These are phyloP conservation scores for Gleditsia sinensis DNA, from an alignment of 306 rosid genomes.

Conservation along the genomic window DNA sequence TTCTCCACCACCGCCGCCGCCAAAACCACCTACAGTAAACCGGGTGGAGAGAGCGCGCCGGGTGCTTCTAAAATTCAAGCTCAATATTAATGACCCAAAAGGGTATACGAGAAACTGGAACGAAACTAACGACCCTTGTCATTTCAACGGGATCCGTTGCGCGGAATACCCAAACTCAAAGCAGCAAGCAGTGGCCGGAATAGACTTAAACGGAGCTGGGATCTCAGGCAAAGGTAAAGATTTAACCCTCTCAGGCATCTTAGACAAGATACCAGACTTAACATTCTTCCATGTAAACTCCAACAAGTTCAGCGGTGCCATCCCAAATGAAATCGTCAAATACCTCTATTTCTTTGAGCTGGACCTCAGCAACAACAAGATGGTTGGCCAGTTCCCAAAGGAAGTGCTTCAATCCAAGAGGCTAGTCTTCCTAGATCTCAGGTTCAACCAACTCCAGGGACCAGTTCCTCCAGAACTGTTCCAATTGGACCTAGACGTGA, in stretches of 20 bases:
- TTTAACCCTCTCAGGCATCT: constrained; percentile 7
- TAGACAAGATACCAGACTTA: constrained; percentile 44
- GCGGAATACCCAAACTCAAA: background rate
- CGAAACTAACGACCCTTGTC: background rate
- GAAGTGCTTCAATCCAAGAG: constrained; percentile 20
- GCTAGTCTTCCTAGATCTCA: constrained; percentile 68
- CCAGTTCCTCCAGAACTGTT: constrained; percentile 46
- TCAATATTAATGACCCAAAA: background rate
- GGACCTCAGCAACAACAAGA: constrained; percentile 74
- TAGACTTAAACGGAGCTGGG: constrained; percentile 43
- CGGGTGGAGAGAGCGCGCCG: background rate
- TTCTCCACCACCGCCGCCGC: rapidly evolving
- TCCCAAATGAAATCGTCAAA: constrained; percentile 22
- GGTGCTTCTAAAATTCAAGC: background rate
- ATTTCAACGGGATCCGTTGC: constrained; percentile 32
- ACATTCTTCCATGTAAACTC: constrained; percentile 67
- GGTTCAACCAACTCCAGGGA: constrained; percentile 51
- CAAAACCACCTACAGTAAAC: background rate
- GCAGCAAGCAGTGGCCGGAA: constrained; percentile 35
- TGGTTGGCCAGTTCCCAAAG: constrained; percentile 38
- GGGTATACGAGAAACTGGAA: constrained; percentile 19
- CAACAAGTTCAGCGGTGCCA: constrained; percentile 47
- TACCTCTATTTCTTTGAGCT: constrained; percentile 68
- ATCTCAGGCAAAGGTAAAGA: background rate
- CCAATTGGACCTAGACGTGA: constrained; percentile 46